Evolutionary conservation across 2,329 filamentous ascomycete genomes (phyloP).

Genomic region (Incumbomyces delicatus): DNA sequence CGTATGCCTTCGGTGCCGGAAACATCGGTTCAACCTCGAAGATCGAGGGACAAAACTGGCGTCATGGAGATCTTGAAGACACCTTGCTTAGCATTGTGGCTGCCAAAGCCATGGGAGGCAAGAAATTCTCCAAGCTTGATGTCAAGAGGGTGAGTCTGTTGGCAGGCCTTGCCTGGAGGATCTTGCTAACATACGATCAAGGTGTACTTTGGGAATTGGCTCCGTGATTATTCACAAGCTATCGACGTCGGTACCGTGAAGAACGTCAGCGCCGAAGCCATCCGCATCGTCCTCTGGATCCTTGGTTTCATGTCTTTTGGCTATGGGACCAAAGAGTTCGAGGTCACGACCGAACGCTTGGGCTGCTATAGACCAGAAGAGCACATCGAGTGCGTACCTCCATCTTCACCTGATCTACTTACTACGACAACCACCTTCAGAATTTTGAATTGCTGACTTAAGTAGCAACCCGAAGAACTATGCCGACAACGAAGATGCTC

Average conservation of each 20-base stretch:
- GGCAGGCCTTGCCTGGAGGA: too few relatives aligned
- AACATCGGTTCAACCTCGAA: constrained; percentile 76
- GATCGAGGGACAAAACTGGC: constrained; percentile 79
- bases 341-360: constrained; percentile 68
- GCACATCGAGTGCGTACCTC: constrained; percentile 58
- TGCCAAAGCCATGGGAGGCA: constrained; percentile 53
- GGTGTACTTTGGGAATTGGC: constrained; percentile 95
- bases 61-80: constrained; percentile 89
- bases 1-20: constrained; percentile 73
- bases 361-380: constrained; percentile 76
- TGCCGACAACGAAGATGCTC: constrained; percentile 77
- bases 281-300: constrained; percentile 79
- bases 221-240: constrained; percentile 85
- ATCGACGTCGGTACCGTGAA: constrained; percentile 91
- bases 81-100: constrained; percentile 65
- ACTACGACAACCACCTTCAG: constrained; percentile 29
- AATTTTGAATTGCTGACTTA: neutral
- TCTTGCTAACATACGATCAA: constrained; percentile 29
- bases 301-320: constrained; percentile 85
- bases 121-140: constrained; percentile 81
- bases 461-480: constrained; percentile 60
- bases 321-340: constrained; percentile 73
- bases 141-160: constrained; percentile 45
- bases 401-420: constrained; percentile 26
- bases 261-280: constrained; percentile 79